Evolutionary conservation across 768 basidiomycete species (phyloP).

Genomic region (Pleurotus citrinopileatus): DNA sequence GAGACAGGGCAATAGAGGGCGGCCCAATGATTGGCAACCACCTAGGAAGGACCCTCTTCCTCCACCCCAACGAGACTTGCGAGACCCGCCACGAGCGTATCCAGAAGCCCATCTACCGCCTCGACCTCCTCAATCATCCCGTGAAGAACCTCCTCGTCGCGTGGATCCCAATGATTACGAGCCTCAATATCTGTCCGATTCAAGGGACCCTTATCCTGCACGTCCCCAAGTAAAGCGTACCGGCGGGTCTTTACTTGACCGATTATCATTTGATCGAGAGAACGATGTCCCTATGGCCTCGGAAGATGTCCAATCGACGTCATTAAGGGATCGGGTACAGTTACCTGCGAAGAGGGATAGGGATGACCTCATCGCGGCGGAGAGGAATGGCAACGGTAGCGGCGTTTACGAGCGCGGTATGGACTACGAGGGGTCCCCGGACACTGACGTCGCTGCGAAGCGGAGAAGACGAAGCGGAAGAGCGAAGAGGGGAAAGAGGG

Average conservation of each 20-base stretch:
- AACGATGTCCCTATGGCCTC: constrained; percentile 12
- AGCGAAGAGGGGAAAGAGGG: constrained; percentile 21
- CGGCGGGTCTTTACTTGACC: constrained; percentile 30
- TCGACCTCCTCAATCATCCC: background rate
- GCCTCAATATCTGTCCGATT: background rate
- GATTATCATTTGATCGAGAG: constrained; percentile 25
- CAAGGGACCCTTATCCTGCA: background rate
- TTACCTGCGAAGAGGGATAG: constrained; percentile 39
- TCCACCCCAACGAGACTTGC: background rate
- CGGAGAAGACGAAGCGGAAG: constrained; percentile 26
- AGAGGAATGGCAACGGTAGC: constrained; percentile 12
- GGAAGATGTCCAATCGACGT: constrained; percentile 17
- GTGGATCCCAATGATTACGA: background rate
- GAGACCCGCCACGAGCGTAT: background rate
- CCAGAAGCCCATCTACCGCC: constrained; percentile 1
- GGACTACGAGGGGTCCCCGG: constrained; percentile 25
- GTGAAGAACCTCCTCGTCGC: background rate
- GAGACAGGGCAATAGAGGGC: background rate
- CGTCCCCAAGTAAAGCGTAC: constrained; percentile 17
- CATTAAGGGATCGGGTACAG: constrained; percentile 35
- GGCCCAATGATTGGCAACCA: background rate
- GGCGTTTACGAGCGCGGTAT: constrained; percentile 17
- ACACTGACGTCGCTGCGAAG: constrained; percentile 23
- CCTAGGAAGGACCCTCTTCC: background rate
- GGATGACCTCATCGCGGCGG: constrained; percentile 25